phyloP scores from a whole-genome alignment of 352 stramenopile genomes.

The Phytophthora crassamura region DNA sequence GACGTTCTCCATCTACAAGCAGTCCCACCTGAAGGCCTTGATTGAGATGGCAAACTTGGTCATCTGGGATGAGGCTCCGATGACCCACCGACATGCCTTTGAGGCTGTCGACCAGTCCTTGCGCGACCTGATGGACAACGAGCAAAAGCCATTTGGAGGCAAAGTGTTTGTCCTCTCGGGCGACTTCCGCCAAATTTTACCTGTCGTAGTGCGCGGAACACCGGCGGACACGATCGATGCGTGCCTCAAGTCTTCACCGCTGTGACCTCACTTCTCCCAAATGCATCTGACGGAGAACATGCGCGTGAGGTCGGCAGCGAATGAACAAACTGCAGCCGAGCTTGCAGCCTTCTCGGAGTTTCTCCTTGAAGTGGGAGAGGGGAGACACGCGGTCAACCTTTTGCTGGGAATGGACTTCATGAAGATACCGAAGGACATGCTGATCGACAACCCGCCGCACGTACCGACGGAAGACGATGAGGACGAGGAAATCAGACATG shows the following conservation, averaged over 20 bases:
- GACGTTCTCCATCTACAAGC: slow-evolving; percentile 29
- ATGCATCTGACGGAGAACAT: slow-evolving; percentile 19
- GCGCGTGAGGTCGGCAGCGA: not conserved
- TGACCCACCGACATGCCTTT: slow-evolving; percentile 20
- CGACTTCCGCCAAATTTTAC: slow-evolving; percentile 39
- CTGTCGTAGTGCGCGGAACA: slow-evolving; percentile 13
- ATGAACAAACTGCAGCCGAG: not conserved
- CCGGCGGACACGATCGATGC: slow-evolving; percentile 17
- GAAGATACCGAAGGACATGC: too few relatives aligned
- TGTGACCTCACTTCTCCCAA: slow-evolving; percentile 10
- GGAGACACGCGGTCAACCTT: slow-evolving; percentile 1
- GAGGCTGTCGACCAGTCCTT: slow-evolving; percentile 37
- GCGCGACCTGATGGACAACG: slow-evolving; percentile 7
- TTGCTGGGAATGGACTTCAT: too few relatives aligned
- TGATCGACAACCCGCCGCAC: too few relatives aligned
- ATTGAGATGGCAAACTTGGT: slow-evolving; percentile 7
- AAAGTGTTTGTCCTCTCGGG: slow-evolving; percentile 28
- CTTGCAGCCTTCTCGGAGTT: not conserved
- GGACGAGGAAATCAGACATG: too few relatives aligned
- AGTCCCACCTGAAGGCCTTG: slow-evolving; percentile 8
- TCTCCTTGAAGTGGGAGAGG: slow-evolving; percentile 13
- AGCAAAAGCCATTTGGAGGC: slow-evolving; percentile 30
- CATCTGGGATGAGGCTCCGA: slow-evolving; percentile 19
- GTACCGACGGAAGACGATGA: too few relatives aligned
- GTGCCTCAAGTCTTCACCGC: slow-evolving; percentile 8